Conservation (phyloP, 345 rosid species). For the Aethionema arabicum region DNA sequence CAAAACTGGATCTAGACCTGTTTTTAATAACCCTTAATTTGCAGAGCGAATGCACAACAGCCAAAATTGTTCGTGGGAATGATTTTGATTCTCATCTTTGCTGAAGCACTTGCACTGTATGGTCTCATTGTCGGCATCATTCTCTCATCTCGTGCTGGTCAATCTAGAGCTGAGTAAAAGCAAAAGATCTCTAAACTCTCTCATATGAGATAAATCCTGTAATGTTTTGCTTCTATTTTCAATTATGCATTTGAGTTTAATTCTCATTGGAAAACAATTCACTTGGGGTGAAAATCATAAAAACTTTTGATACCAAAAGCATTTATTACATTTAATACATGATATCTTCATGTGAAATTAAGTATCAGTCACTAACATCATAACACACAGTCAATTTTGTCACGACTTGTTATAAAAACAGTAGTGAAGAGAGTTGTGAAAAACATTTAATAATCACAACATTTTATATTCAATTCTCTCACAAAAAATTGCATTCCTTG, state of each 20-base stretch:
- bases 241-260: background rate
- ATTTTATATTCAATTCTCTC: constrained; percentile 28
- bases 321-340: background rate
- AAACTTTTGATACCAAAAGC: background rate
- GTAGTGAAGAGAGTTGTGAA: constrained; percentile 19
- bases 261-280: background rate
- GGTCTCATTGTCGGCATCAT: constrained; percentile 91
- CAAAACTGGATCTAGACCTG: background rate
- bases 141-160: constrained; percentile 88
- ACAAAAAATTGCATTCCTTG: constrained; percentile 9
- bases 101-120: constrained; percentile 85
- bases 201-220: constrained; percentile 5
- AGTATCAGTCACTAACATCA: background rate
- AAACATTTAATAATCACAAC: constrained; percentile 24
- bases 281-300: background rate
- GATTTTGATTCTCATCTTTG: constrained; percentile 93
- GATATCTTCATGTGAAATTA: background rate
- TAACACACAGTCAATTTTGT: constrained; percentile 10
- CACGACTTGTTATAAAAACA: constrained; percentile 22
- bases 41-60: constrained; percentile 89
- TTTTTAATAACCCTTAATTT: constrained; percentile 8
- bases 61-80: constrained; percentile 90
- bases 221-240: constrained; percentile 9
- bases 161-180: constrained; percentile 70
- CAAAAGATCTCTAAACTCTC: background rate